Base-by-base conservation (phyloP, 1,284 basidiomycete species). In the Leccinum angustisporum region DNA sequence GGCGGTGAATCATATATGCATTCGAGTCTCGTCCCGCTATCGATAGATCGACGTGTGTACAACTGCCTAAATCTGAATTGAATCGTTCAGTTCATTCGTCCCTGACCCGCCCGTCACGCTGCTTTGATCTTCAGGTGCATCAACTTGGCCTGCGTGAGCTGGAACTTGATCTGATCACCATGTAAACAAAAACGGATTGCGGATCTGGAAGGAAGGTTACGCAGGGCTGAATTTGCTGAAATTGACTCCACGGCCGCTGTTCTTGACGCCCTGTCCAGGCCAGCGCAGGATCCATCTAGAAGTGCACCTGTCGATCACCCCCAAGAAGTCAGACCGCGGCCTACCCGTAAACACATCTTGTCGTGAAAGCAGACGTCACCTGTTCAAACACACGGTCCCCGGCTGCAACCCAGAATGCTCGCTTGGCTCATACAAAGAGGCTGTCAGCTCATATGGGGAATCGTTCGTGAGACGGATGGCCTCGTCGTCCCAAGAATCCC, bases 391-490 rank as follows among this genome's bases (percentile, higher is more conserved):
- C 10, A 33, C 31, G 9, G 10, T 98, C 1, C 96, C 96, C 0
- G 90, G 87, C 66, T 96, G 87, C 53, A 98, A 77, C 65, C 88
- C 84, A 33, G 31, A 33, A 33, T 33, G 9, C 10, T 33, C 10
- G 3, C 31, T 33, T 9, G 31, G 9, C 10, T 33, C 0, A 96
- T 97, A 96, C 96, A 98, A 31, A 21, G 93, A 95, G 1, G 94
- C 93, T 1, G 96, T 98, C 38, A 98, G 81, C 13, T 96, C 96
- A 73, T 96, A 98, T 1, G 84, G 86, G n/a, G 95, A 97, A 76
- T 98, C 95, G 76, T 98, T 98, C 92, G 98, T 98, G 34, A 97
- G 82, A 36, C 77, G 73, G 60, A 98, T 78, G 0, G 95, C 95
- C 74, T 97, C 94, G 56, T 89, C 91, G 56, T 89, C 91, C 85